These are phyloP conservation scores for Aspergillus pseudotamarii DNA, from an alignment of 2,329 filamentous ascomycete species.

Conservation along the genomic window DNA sequence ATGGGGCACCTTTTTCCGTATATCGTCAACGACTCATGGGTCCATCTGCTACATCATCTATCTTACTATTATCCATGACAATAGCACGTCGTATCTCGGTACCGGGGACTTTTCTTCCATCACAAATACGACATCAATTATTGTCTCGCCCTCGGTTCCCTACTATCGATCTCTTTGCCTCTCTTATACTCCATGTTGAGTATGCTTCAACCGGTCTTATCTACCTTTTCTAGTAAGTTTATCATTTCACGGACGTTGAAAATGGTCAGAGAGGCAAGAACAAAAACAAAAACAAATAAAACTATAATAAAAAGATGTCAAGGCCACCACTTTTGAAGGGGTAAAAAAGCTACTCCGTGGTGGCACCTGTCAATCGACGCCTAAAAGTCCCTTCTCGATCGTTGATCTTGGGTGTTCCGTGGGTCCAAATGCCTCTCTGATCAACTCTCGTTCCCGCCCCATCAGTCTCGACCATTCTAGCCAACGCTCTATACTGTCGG, in stretches of 20 bases:
- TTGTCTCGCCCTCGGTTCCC: not conserved
- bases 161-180: not conserved
- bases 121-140: not conserved
- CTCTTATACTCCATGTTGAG: not conserved
- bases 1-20: conserved; percentile 3
- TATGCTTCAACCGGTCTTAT: not conserved
- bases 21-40: not conserved
- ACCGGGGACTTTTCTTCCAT: not conserved
- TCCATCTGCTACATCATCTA: conserved; percentile 1
- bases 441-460: not conserved
- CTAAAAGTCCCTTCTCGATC: conserved; percentile 10
- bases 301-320: too few species aligned
- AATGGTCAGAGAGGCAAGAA: not conserved
- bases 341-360: not conserved
- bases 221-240: not conserved
- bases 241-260: not conserved
- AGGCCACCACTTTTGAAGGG: not conserved
- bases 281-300: not conserved
- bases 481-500: not conserved
- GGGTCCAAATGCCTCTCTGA: conserved; percentile 10
- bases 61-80: not conserved
- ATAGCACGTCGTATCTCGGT: not conserved
- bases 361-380: conserved; percentile 9
- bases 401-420: conserved; percentile 16
- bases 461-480: conserved; percentile 7